Base-by-base conservation (phyloP, 176 grass and related monocot genomes). In the Triticum aestivum region DNA sequence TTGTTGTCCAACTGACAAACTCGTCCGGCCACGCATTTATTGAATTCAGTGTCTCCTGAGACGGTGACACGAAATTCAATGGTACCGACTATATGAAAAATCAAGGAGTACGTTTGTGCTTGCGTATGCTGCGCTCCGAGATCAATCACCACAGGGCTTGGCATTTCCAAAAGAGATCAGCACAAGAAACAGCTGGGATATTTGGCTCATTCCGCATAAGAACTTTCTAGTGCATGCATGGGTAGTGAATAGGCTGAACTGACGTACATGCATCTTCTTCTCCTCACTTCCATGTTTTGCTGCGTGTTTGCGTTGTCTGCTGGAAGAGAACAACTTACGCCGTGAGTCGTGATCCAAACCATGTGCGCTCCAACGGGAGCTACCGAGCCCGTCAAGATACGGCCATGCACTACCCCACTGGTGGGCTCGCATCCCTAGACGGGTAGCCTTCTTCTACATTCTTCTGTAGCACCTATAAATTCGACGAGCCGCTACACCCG, bases 391-490 rank as follows among this genome's bases (percentile, higher is more conserved):
- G 52, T 18, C 0, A n/a, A 24, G 21, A 41, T 61, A 24, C 21
- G 58, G 58, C 29, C 63, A 9, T 69, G 11, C 17, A 58, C 51
- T 18, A 54, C 51, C 29, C n/a, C 44, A 5, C 27, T 29, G 64
- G 63, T 82, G 64, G 26, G 21, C 3, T 56, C 45, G 7, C 20
- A 45, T 56, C 65, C 30, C 80, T 38, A 69, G 65, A 68, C 82
- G 33, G 42, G 35, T 11, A 75, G 61, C 45, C 26, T 76, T 35
- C 82, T 85, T 86, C 88, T 81, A 86, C 83, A 77, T 27, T 49
- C 83, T 89, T 89, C 88, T 68, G 20, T 47, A 20, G 24, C 26
- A 30, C 44, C 61, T 18, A 44, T 64, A 33, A 84, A 56, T 83
- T 63, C 20, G 1, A 65, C 61, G 44, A n/a, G 21, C 75, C n/a